Percentiles rank a stretch among this genome's conserved stretches.
Conservation (phyloP, 495 filamentous ascomycete species). For the Penicillium ucsense region DNA sequence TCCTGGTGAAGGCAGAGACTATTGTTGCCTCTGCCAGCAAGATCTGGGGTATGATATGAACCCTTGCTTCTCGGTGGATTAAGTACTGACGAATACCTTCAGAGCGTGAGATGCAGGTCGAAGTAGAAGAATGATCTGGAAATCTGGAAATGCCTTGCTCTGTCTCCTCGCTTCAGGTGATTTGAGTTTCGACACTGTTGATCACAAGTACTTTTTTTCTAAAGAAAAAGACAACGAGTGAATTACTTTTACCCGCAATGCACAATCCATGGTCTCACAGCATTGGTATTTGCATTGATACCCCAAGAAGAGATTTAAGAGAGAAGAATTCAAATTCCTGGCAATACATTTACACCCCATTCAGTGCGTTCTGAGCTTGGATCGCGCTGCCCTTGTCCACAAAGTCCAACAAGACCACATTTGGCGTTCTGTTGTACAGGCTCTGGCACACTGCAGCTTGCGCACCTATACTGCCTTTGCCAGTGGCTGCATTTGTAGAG, state of each 20-base stretch:
- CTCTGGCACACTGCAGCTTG: conserved; percentile 43
- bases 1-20: conserved; percentile 56
- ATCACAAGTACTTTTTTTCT: no score
- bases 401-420: conserved; percentile 60
- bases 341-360: conserved; percentile 35
- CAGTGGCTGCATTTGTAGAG: conserved; percentile 46
- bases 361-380: conserved; percentile 44
- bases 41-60: conserved; percentile 50
- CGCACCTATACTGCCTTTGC: conserved; percentile 46
- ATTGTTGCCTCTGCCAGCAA: conserved; percentile 63
- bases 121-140: conserved; percentile 27
- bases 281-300: conserved; percentile 4
- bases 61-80: neutral
- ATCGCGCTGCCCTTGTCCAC: conserved; percentile 53
- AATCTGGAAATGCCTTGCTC: neutral
- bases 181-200: no score
- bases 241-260: no score
- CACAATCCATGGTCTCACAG: neutral
- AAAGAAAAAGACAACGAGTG: no score
- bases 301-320: neutral
- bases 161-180: neutral
- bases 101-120: conserved; percentile 37
- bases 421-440: conserved; percentile 46
- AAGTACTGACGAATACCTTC: conserved; percentile 2
- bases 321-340: neutral